Conservation (phyloP, 108 stramenopile genomes). For the Epipyxis sp. region DNA sequence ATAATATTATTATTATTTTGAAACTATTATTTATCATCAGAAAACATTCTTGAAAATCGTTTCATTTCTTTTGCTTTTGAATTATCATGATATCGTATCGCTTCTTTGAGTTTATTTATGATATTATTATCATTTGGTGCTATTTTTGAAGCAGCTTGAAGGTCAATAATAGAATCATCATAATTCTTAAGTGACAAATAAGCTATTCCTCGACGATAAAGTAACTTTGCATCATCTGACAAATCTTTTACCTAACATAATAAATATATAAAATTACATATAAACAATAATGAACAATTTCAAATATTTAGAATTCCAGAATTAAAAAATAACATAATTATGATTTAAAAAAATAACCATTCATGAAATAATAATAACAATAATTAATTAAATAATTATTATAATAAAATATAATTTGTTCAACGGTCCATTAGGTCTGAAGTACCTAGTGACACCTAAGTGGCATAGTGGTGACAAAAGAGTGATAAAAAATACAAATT, state of each 20-base stretch:
- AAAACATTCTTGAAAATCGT: neutral
- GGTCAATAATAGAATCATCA: neutral
- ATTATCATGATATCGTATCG: neutral
- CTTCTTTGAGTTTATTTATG: neutral
- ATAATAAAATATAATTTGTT: too few relatives aligned
- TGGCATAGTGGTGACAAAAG: too few relatives aligned
- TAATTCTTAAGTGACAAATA: neutral
- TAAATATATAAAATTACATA: too few relatives aligned
- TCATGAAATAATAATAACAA: too few relatives aligned
- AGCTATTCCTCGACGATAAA: neutral
- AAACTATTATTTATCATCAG: neutral
- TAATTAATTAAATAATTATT: too few relatives aligned
- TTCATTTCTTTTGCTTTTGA: neutral
- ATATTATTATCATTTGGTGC: neutral
- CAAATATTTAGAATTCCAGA: neutral
- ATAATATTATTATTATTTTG: neutral
- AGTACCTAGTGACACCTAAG: too few relatives aligned
- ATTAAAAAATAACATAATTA: neutral
- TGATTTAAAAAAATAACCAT: too few relatives aligned
- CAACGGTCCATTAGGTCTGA: too few relatives aligned
- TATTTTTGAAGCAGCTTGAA: neutral
- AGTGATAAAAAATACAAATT: too few relatives aligned
- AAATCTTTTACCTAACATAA: neutral
- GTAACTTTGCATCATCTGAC: neutral
- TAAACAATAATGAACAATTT: neutral